These are phyloP conservation scores for Candida boidinii DNA, from an alignment of 805 yeast genomes.

Conservation along the genomic window DNA sequence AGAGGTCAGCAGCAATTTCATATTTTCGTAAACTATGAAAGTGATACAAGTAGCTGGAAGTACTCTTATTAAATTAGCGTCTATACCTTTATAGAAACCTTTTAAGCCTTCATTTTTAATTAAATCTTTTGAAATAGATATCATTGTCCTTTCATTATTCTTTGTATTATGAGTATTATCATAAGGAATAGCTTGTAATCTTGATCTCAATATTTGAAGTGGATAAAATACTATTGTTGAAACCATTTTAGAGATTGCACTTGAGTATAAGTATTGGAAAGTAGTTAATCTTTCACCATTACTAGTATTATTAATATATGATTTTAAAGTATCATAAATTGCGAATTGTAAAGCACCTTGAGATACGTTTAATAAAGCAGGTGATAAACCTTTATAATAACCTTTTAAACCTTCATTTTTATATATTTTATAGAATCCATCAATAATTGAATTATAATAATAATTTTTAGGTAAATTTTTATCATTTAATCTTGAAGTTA, in stretches of 20 bases:
- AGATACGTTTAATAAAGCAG: constrained; percentile 71
- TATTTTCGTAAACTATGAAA: constrained; percentile 72
- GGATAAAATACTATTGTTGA: constrained; percentile 74
- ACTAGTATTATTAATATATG: constrained; percentile 10
- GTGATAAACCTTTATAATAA: constrained; percentile 74
- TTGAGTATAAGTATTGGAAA: constrained; percentile 52
- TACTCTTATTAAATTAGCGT: constrained; percentile 72
- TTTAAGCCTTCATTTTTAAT: constrained; percentile 41
- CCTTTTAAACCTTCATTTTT: constrained; percentile 53
- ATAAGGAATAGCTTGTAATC: constrained; percentile 48
- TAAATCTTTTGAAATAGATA: constrained; percentile 30
- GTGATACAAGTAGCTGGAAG: constrained; percentile 93
- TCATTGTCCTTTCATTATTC: constrained; percentile 16
- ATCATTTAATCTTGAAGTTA: constrained; percentile 35
- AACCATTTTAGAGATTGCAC: constrained; percentile 59
- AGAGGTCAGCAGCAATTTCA: constrained; percentile 22
- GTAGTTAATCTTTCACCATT: constrained; percentile 28
- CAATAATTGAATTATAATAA: constrained; percentile 48
- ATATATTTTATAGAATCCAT: constrained; percentile 46
- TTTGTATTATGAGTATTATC: constrained; percentile 17
- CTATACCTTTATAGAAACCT: constrained; percentile 80
- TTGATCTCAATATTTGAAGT: constrained; percentile 68
- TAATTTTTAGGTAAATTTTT: too few species aligned
- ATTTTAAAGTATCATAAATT: constrained; percentile 72
- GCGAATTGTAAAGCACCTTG: constrained; percentile 89